Conservation (phyloP, 352 stramenopile genomes). For the Globisporangium ultimum region DNA sequence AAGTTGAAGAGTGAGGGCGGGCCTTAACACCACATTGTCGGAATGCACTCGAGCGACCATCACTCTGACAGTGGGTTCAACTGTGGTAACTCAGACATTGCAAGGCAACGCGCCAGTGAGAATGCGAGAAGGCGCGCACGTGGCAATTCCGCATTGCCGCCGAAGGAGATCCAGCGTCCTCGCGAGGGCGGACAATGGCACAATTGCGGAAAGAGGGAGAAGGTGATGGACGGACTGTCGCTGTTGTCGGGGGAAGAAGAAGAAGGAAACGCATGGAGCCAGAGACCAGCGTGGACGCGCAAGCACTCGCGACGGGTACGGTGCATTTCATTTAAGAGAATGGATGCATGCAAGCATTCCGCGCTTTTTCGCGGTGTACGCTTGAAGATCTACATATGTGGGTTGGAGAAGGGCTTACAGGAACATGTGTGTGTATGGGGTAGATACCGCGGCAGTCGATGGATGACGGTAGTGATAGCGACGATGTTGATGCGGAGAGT, state of each 20-base stretch:
- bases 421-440: neutral
- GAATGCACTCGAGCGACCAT: neutral
- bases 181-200: neutral
- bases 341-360: neutral
- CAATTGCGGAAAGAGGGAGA: neutral
- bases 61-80: neutral
- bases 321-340: neutral
- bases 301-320: neutral
- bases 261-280: no score
- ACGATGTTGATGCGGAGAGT: conserved; percentile 9
- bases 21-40: neutral
- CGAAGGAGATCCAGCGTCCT: neutral
- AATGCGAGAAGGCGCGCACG: conserved; percentile 5
- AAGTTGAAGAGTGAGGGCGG: neutral
- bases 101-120: conserved; percentile 4
- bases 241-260: neutral
- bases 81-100: neutral
- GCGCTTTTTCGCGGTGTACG: neutral
- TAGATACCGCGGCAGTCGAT: neutral
- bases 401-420: no score
- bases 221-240: neutral
- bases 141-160: neutral
- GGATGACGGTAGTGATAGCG: neutral
- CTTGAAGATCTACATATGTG: neutral
- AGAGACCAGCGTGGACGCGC: neutral